Percentiles rank a stretch among this genome's conserved stretches.
phyloP scores from a whole-genome alignment of 495 filamentous ascomycete species.

The Penicillium crystallinum region DNA sequence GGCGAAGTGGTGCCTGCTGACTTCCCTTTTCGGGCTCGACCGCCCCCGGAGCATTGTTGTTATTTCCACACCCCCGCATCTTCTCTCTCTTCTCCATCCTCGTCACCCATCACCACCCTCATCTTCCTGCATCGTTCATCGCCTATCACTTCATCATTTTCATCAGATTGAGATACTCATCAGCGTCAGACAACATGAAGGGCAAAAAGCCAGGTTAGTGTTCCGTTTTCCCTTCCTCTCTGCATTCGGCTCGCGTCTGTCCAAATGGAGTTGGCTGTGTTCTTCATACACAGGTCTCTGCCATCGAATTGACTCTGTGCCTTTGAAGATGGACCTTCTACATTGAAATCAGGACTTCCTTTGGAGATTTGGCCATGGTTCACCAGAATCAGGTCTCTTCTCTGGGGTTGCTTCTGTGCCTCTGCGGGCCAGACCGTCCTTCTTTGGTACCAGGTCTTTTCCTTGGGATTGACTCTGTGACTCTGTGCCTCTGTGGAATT shows the following conservation, averaged over 20 bases:
- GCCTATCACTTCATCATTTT: too few species aligned
- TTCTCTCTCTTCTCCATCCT: background rate
- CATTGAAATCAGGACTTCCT: background rate
- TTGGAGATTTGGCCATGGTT: background rate
- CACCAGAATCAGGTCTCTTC: background rate
- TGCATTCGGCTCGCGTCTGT: background rate
- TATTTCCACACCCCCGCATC: background rate
- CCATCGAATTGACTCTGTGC: background rate
- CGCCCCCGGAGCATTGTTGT: too few species aligned
- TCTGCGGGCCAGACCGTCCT: background rate
- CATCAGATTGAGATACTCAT: too few species aligned
- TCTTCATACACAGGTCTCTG: background rate
- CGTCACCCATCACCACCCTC: background rate
- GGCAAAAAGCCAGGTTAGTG: too few species aligned
- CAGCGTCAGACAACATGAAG: background rate
- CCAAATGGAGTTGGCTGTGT: background rate
- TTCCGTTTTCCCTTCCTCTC: background rate
- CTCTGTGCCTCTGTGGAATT: too few species aligned
- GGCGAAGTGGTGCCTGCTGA: background rate
- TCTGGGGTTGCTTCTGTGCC: background rate
- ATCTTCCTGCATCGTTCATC: background rate
- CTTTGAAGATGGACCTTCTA: background rate
- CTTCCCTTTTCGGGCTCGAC: too few species aligned
- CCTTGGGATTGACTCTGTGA: too few species aligned
- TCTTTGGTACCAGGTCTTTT: too few species aligned